These are phyloP conservation scores for Verticillium tricorpus DNA, from an alignment of 2,329 filamentous ascomycete species.

Conservation along the genomic window DNA sequence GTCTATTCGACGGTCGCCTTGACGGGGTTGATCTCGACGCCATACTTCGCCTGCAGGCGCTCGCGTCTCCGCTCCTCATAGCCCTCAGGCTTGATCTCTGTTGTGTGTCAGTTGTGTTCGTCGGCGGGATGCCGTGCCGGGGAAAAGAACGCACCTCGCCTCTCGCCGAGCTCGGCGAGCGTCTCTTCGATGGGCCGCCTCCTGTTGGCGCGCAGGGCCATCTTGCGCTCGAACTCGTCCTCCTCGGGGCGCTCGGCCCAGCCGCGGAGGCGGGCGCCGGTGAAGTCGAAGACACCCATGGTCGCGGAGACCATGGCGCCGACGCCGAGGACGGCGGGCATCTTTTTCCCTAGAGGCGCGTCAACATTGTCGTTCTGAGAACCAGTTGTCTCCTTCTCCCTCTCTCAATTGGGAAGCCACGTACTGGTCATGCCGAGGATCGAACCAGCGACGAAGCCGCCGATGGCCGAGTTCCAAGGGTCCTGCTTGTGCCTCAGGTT, in stretches of 20 bases:
- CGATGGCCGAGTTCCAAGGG: slow-evolving; percentile 67
- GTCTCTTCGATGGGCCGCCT: slow-evolving; percentile 75
- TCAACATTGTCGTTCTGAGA: neutral
- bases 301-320: slow-evolving; percentile 52
- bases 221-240: slow-evolving; percentile 71
- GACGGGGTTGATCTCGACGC: slow-evolving; percentile 73
- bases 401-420: slow-evolving; percentile 20
- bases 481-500: slow-evolving; percentile 87
- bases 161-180: slow-evolving; percentile 76
- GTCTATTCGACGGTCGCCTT: slow-evolving; percentile 41
- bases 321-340: slow-evolving; percentile 67
- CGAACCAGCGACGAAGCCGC: slow-evolving; percentile 71
- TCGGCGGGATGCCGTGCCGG: too few relatives aligned
- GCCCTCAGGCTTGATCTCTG: slow-evolving; percentile 72
- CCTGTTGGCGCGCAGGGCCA: slow-evolving; percentile 67
- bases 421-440: slow-evolving; percentile 70
- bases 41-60: slow-evolving; percentile 81
- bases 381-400: neutral
- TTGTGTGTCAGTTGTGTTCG: neutral
- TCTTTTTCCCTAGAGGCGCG: slow-evolving; percentile 36
- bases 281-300: slow-evolving; percentile 63
- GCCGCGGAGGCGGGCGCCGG: slow-evolving; percentile 54
- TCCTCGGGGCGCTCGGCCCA: slow-evolving; percentile 47
- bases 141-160: slow-evolving; percentile 60
- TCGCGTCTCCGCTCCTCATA: slow-evolving; percentile 81